Evolutionary conservation across 257 asterid species (phyloP).

Genomic region (Jasminum sambac): DNA sequence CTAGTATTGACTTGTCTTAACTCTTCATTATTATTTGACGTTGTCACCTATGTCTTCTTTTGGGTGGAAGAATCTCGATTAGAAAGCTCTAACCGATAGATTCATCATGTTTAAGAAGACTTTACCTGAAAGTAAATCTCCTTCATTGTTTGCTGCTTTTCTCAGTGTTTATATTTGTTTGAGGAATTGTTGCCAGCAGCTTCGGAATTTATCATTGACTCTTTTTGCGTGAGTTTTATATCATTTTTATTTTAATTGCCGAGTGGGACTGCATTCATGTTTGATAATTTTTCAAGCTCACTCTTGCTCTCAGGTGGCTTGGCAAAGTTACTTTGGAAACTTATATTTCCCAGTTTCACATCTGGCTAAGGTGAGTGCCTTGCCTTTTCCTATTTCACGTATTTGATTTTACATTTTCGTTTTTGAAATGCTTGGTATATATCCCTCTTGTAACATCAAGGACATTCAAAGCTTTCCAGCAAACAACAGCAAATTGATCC

Average conservation of each 20-base stretch:
- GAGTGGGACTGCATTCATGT: slow-evolving; percentile 13
- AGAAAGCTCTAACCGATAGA: slow-evolving; percentile 14
- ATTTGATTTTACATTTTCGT: neutral
- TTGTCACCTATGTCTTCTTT: neutral
- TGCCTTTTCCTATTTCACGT: neutral
- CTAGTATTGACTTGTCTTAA: neutral
- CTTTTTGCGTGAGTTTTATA: slow-evolving; percentile 79
- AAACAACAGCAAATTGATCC: neutral
- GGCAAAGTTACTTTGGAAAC: slow-evolving; percentile 95
- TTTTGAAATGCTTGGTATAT: neutral
- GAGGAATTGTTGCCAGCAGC: slow-evolving; percentile 82
- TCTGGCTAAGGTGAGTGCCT: slow-evolving; percentile 81
- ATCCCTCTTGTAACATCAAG: neutral
- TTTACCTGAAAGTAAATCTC: neutral
- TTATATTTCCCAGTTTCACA: slow-evolving; percentile 96
- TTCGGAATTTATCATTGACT: slow-evolving; percentile 76
- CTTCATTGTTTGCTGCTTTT: slow-evolving; percentile 30
- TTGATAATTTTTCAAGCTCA: slow-evolving; percentile 32
- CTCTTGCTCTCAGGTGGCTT: slow-evolving; percentile 70
- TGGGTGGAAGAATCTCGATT: slow-evolving; percentile 8
- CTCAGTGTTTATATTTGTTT: slow-evolving; percentile 81
- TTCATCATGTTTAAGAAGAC: slow-evolving; percentile 1
- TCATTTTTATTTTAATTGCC: slow-evolving; percentile 6
- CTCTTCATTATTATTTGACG: neutral
- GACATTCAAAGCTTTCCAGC: neutral